These are phyloP conservation scores for Lithospermum erythrorhizon DNA, from an alignment of 257 asterid species.

Conservation along the genomic window DNA sequence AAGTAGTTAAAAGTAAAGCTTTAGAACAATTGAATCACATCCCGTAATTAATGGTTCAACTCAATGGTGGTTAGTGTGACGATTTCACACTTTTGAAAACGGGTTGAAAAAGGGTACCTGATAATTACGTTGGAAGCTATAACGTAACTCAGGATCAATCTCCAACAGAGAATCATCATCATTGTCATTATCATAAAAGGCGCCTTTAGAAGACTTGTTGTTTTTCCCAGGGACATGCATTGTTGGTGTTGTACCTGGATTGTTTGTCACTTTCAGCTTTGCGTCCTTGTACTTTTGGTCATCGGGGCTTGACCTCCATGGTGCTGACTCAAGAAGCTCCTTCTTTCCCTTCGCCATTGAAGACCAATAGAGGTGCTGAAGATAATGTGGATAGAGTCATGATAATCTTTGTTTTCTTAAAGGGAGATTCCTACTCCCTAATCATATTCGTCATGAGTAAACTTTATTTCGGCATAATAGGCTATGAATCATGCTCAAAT, in stretches of 20 bases:
- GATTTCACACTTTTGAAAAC: too few relatives aligned
- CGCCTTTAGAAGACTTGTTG: constrained; percentile 23
- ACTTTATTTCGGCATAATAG: too few relatives aligned
- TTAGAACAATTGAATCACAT: too few relatives aligned
- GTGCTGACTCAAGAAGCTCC: constrained; percentile 85
- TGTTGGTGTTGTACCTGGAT: constrained; percentile 72
- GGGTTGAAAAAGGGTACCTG: constrained; percentile 54
- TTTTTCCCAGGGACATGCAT: constrained; percentile 76
- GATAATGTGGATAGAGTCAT: too few relatives aligned
- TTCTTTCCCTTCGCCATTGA: constrained; percentile 78
- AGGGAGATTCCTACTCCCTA: too few relatives aligned
- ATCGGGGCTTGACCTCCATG: constrained; percentile 67
- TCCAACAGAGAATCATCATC: constrained; percentile 38
- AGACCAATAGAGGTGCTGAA: too few relatives aligned
- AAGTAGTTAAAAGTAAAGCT: too few relatives aligned
- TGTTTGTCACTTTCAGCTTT: constrained; percentile 60
- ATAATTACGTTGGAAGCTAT: constrained; percentile 90
- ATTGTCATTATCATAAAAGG: constrained; percentile 25
- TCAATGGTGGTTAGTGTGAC: too few relatives aligned
- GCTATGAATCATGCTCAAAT: too few relatives aligned
- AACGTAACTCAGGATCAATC: constrained; percentile 86
- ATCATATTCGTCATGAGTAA: too few relatives aligned
- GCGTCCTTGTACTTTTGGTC: constrained; percentile 71
- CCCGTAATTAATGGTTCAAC: too few relatives aligned
- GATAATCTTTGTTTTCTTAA: too few relatives aligned